Evolutionary conservation across 2,329 filamentous ascomycete species (phyloP).

Genomic region (Ambrosiella beaveri): DNA sequence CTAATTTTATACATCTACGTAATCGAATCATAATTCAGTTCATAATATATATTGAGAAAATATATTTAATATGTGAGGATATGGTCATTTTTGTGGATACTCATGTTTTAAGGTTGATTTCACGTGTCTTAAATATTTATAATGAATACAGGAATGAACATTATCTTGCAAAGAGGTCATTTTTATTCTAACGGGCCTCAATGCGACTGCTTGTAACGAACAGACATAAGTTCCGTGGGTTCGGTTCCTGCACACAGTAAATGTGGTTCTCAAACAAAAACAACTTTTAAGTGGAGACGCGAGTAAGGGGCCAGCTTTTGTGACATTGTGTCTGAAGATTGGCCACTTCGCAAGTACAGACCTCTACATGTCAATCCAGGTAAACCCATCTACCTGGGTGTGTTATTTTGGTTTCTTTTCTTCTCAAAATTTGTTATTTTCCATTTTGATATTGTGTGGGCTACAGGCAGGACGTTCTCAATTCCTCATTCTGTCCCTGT

Average conservation of each 20-base stretch:
- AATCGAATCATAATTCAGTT: too few species aligned
- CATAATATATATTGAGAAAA: too few species aligned
- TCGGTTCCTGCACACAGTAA: neutral
- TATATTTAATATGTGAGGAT: too few species aligned
- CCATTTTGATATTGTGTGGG: neutral
- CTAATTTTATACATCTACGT: too few species aligned
- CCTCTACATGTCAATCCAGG: slow-evolving; percentile 3
- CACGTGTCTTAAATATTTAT: too few species aligned
- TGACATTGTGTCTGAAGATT: slow-evolving; percentile 11
- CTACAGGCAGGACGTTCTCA: neutral
- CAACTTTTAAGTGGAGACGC: slow-evolving; percentile 12
- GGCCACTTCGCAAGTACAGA: neutral
- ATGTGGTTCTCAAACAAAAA: neutral
- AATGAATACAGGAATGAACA: too few species aligned
- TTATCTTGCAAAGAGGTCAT: too few species aligned
- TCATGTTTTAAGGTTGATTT: too few species aligned
- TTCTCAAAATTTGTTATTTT: slow-evolving; percentile 3
- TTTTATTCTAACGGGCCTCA: too few species aligned
- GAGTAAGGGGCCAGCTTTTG: slow-evolving; percentile 11
- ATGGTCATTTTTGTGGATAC: too few species aligned
- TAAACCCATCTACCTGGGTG: neutral
- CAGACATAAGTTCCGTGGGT: neutral
- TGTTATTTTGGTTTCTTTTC: neutral
- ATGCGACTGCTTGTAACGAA: too few species aligned
- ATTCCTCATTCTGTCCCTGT: neutral